phyloP scores from a whole-genome alignment of 148 eudicot genomes.

The Vaccinium corymbosum region DNA sequence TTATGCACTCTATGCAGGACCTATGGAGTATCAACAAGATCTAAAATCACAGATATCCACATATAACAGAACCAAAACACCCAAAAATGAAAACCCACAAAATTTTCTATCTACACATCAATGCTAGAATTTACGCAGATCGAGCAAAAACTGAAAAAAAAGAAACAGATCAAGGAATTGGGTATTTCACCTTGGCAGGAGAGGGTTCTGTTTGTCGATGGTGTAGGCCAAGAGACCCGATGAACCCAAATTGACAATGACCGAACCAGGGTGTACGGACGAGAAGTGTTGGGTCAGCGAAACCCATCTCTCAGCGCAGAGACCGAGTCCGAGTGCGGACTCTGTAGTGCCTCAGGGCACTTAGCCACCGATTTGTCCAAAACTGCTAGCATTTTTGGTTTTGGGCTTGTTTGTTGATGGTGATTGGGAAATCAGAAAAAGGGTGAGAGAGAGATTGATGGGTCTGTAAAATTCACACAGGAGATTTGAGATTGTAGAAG shows the following conservation, averaged over 20 bases:
- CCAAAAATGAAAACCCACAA: neutral
- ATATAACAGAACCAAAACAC: neutral
- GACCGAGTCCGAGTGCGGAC: conserved; percentile 37
- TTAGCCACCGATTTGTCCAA: conserved; percentile 77
- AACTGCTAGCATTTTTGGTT: conserved; percentile 66
- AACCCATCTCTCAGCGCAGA: conserved; percentile 64
- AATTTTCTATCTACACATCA: neutral
- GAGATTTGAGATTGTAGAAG: neutral
- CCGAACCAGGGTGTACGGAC: conserved; percentile 44
- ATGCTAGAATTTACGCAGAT: neutral
- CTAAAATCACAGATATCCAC: conserved; percentile 3
- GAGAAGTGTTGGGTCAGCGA: conserved; percentile 54
- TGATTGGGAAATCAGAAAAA: neutral
- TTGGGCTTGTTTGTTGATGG: neutral
- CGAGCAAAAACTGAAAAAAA: neutral
- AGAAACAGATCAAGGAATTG: conserved; percentile 5
- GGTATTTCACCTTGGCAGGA: conserved; percentile 61
- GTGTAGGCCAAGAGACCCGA: conserved; percentile 65
- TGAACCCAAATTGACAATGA: conserved; percentile 58
- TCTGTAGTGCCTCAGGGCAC: conserved; percentile 64
- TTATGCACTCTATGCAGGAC: neutral
- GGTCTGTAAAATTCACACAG: neutral
- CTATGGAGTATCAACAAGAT: neutral
- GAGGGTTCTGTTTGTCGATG: conserved; percentile 58
- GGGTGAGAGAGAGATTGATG: neutral